phyloP scores from a whole-genome alignment of 805 yeast genomes.

The Lipomyces oligophaga region DNA sequence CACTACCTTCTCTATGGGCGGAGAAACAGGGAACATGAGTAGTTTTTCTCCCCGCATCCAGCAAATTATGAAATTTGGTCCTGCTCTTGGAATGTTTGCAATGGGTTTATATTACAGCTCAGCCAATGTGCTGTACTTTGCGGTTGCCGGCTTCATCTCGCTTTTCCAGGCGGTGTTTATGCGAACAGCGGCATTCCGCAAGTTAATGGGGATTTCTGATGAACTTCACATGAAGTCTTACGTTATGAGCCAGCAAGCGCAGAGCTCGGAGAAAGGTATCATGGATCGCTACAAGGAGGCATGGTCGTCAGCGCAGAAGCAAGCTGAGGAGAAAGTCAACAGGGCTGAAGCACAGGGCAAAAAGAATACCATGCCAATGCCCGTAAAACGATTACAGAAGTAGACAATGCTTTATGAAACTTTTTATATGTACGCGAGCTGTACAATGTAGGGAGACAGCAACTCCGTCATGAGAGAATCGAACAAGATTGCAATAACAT shows the following conservation, averaged over 20 bases:
- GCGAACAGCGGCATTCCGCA: constrained; percentile 9
- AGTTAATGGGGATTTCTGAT: constrained; percentile 15
- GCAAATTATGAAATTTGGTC: constrained; percentile 47
- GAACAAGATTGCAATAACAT: background rate
- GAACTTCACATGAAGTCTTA: constrained; percentile 4
- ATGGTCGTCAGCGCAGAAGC: constrained; percentile 15
- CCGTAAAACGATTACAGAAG: background rate
- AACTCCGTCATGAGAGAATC: too few species aligned
- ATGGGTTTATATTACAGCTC: constrained; percentile 23
- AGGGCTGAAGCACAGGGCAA: too few species aligned
- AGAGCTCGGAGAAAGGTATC: constrained; percentile 6
- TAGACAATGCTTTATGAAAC: background rate
- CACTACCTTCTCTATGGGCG: constrained; percentile 75
- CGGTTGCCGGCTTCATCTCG: constrained; percentile 19
- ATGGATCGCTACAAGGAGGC: constrained; percentile 16
- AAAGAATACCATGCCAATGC: background rate
- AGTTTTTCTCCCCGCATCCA: constrained; percentile 62
- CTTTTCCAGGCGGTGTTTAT: constrained; percentile 12
- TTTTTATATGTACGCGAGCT: too few species aligned
- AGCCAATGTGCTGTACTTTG: constrained; percentile 23
- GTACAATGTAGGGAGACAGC: too few species aligned
- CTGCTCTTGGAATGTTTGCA: constrained; percentile 18
- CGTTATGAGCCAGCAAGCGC: constrained; percentile 1
- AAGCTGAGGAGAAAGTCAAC: constrained; percentile 14
- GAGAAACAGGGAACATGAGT: constrained; percentile 75